phyloP scores from a whole-genome alignment of 2,329 filamentous ascomycete species.

The Teratosphaeria viscida region DNA sequence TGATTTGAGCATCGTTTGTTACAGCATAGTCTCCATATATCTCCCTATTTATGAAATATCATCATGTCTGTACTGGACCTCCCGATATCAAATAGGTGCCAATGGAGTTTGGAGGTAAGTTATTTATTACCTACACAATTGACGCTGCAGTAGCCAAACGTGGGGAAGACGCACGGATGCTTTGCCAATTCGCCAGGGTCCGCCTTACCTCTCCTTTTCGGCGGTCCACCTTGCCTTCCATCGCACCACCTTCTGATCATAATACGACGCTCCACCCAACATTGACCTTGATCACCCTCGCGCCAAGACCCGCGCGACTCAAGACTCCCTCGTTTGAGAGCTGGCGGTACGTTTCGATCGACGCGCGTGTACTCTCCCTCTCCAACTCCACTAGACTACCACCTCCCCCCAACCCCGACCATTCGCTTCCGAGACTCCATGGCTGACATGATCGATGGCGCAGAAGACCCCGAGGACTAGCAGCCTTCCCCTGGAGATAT shows the following conservation, averaged over 20 bases:
- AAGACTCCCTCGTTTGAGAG: neutral
- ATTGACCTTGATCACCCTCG: neutral
- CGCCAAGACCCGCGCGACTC: neutral
- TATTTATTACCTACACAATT: neutral
- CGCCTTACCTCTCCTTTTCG: neutral
- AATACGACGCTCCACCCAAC: neutral
- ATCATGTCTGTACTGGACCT: neutral
- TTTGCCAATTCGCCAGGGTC: neutral
- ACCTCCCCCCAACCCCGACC: neutral
- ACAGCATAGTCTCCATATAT: no score
- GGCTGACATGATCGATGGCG: conserved; percentile 1
- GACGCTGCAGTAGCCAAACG: neutral
- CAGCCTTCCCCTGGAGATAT: neutral
- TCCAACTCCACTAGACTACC: neutral
- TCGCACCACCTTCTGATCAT: neutral
- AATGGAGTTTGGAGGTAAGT: no score
- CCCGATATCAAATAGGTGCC: no score
- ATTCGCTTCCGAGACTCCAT: neutral
- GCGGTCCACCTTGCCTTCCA: neutral
- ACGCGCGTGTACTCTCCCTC: neutral
- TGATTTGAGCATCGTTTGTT: neutral
- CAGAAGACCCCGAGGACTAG: neutral
- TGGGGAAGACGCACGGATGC: neutral
- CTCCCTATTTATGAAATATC: no score
- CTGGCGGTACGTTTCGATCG: neutral